Base-by-base conservation (phyloP, 2,329 filamentous ascomycete species). In the Phaeosphaeriaceae sp. region DNA sequence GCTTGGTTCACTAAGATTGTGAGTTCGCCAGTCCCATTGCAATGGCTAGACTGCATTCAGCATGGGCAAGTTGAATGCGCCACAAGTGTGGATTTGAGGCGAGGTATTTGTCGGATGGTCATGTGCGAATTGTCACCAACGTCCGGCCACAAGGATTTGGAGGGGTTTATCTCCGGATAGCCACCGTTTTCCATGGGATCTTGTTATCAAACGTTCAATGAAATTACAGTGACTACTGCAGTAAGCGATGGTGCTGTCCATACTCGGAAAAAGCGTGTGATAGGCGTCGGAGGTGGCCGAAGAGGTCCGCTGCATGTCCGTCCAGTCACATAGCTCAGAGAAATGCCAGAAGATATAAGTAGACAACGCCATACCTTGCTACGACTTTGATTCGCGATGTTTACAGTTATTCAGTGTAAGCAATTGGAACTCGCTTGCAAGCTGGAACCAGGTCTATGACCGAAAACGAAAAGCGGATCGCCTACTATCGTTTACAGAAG, bases 1-100 rank as follows among this genome's bases (percentile, higher is more conserved):
- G 58, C 58, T 65, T 60, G 52, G 58, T 23, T 35, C 17, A n/a
- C 28, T 6, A 47, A 13, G 9, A 23, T 24, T 15, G 35, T n/a
- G 35, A n/a, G 15, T n/a, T n/a, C 13, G 35, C 35, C 35, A 40
- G 35, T 40, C 35, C 5, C 35, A n/a, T 40, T 40, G 35, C 15
- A 8, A 3, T 40, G 35, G 17, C 17, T 40, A 40, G 35, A 6
- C 35, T 40, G 15, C 35, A 40, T 40, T 15, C 5, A 15, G 35
- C 4, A 40, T 40, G 8, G 15, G 35, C 13, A 3, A 5, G 17
- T 8, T 40, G 15, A 15, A 40, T n/a, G 15, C 13, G 35, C 13
- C 17, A 40, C 35, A 40, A 17, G 13, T 40, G 17, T n/a, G 15
- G 15, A n/a, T 17, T 6, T n/a, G 17, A 8, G 15, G 35, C 5